Conservation (phyloP, 192 early-diverging fungal species). For the Pilaira anomala region DNA sequence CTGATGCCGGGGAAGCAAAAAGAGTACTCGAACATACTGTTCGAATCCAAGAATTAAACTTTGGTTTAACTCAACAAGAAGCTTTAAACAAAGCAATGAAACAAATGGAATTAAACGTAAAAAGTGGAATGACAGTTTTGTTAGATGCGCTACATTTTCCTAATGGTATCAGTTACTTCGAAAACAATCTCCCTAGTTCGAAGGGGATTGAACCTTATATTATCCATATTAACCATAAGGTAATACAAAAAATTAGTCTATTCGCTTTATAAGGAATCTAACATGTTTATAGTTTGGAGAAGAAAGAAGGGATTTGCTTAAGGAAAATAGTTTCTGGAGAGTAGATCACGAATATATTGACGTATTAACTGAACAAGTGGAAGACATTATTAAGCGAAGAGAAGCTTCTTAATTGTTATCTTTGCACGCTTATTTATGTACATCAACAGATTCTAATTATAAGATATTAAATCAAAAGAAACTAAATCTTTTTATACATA, state of each 20-base stretch:
- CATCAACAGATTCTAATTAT: too few relatives aligned
- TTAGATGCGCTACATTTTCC: slow-evolving; percentile 30
- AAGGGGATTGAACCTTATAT: slow-evolving; percentile 31
- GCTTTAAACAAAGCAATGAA: slow-evolving; percentile 29
- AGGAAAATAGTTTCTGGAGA: slow-evolving; percentile 12
- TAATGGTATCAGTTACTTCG: slow-evolving; percentile 29
- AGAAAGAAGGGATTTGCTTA: slow-evolving; percentile 1
- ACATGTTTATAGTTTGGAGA: background rate
- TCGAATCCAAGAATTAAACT: slow-evolving; percentile 12
- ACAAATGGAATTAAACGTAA: slow-evolving; percentile 24
- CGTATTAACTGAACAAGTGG: too few relatives aligned
- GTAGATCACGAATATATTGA: slow-evolving; percentile 5
- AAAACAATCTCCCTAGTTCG: slow-evolving; percentile 13
- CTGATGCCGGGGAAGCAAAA: slow-evolving; percentile 14
- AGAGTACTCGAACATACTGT: slow-evolving; percentile 24
- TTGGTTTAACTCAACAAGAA: slow-evolving; percentile 27
- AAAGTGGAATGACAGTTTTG: slow-evolving; percentile 19
- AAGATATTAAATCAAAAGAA: too few relatives aligned
- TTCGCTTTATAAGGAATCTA: background rate
- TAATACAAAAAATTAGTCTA: background rate
- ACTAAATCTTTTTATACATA: too few relatives aligned
- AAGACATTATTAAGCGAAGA: too few relatives aligned
- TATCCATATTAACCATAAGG: slow-evolving; percentile 36
- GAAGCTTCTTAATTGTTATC: too few relatives aligned
- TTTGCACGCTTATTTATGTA: too few relatives aligned